Percentiles rank a stretch among this genome's conserved stretches.
phyloP scores from a whole-genome alignment of 176 grass and related monocot genomes.

The Bolboschoenus planiculmis region DNA sequence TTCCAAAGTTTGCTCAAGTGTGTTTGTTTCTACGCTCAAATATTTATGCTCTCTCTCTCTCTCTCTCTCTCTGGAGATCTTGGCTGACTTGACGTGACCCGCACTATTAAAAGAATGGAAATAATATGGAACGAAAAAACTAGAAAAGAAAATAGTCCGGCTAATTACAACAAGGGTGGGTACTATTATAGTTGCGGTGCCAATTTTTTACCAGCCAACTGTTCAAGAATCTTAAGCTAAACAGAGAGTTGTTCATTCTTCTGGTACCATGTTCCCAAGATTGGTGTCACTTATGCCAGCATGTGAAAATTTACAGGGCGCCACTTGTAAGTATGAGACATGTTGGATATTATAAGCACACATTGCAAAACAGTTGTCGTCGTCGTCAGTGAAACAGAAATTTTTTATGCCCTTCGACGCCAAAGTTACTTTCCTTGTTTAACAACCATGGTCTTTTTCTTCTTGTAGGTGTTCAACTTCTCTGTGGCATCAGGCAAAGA shows the following conservation, averaged over 20 bases:
- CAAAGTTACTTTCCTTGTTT: neutral
- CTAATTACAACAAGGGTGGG: too few relatives aligned
- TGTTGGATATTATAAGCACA: neutral
- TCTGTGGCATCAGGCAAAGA: constrained; percentile 66
- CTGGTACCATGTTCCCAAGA: neutral
- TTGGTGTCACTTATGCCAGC: neutral
- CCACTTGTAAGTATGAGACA: neutral
- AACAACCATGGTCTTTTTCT: neutral
- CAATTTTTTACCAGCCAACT: too few relatives aligned
- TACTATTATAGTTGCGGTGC: too few relatives aligned
- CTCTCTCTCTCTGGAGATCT: neutral
- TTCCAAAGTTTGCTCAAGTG: constrained; percentile 87
- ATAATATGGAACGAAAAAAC: neutral
- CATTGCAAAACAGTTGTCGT: too few relatives aligned
- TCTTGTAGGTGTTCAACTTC: constrained; percentile 57
- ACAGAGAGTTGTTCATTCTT: neutral
- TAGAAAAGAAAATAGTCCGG: neutral
- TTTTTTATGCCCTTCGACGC: neutral
- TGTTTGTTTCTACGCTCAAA: constrained; percentile 23
- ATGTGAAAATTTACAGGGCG: neutral
- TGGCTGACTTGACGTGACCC: neutral
- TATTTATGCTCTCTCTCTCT: neutral
- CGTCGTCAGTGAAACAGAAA: too few relatives aligned
- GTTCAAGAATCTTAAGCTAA: constrained; percentile 4
- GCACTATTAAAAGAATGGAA: neutral